Percentiles rank a stretch among this genome's conserved stretches.
phyloP scores from a whole-genome alignment of 2,329 filamentous ascomycete species.

The Trichoderma sp. region DNA sequence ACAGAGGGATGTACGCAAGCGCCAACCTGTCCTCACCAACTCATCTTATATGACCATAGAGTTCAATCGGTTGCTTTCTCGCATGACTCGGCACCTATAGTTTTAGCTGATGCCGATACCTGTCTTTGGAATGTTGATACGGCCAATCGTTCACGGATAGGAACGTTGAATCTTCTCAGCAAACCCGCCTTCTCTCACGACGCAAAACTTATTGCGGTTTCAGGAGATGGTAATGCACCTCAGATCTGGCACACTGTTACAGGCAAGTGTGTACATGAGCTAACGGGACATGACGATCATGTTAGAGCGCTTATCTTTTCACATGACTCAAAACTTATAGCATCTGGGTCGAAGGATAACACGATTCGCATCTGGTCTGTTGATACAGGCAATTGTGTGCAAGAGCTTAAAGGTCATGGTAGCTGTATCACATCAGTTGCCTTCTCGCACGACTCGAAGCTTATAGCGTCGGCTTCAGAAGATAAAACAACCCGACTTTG shows the following conservation, averaged over 20 bases:
- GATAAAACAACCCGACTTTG: background rate
- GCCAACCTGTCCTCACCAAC: too few relatives aligned
- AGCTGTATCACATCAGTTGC: fast-evolving
- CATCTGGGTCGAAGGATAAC: fast-evolving
- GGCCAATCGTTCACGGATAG: background rate
- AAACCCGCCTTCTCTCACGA: background rate
- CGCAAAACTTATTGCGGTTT: background rate
- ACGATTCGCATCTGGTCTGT: background rate
- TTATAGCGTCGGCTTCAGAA: background rate
- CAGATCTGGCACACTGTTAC: background rate
- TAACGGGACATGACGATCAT: too few relatives aligned
- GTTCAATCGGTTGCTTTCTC: background rate
- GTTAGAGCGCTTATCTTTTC: too few relatives aligned
- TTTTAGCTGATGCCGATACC: too few relatives aligned
- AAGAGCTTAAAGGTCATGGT: background rate
- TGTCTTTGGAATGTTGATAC: background rate
- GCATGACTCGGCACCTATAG: background rate
- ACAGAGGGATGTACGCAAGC: background rate
- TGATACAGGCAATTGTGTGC: background rate
- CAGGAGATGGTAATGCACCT: fast-evolving
- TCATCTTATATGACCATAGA: background rate
- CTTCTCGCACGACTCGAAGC: background rate
- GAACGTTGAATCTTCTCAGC: fast-evolving
- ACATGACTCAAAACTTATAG: background rate
- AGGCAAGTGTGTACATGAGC: background rate